Evolutionary conservation across 352 stramenopile genomes (phyloP).

Genomic region (Phytophthora uliginosa): DNA sequence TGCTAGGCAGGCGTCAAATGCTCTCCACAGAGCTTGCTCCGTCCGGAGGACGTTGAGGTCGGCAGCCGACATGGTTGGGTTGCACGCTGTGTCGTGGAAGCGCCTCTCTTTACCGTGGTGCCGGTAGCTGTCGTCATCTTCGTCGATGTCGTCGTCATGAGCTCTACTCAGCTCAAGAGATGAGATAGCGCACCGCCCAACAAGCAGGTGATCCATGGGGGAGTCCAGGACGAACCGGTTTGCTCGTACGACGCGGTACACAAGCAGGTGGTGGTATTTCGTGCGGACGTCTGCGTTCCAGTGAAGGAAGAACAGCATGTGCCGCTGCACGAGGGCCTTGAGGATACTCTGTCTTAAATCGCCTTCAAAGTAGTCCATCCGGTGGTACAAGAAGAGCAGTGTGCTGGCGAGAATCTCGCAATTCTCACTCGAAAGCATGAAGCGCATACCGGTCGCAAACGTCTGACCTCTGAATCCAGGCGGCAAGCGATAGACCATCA

Average conservation of each 20-base stretch:
- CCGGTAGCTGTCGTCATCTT: constrained; percentile 33
- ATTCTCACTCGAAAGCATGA: constrained; percentile 80
- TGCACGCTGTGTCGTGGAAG: constrained; percentile 24
- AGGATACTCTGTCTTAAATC: constrained; percentile 74
- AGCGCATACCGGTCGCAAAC: constrained; percentile 66
- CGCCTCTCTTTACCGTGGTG: constrained; percentile 21
- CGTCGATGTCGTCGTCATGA: constrained; percentile 36
- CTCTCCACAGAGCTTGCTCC: constrained; percentile 79
- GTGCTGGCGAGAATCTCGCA: constrained; percentile 77
- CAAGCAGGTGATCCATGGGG: constrained; percentile 71
- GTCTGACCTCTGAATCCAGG: constrained; percentile 55
- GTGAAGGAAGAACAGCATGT: constrained; percentile 84
- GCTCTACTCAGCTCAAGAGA: constrained; percentile 42
- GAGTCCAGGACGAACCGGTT: constrained; percentile 76
- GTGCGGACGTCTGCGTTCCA: constrained; percentile 80
- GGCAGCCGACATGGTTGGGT: constrained; percentile 44
- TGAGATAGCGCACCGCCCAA: constrained; percentile 59
- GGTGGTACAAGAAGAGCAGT: constrained; percentile 79
- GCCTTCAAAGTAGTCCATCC: constrained; percentile 78
- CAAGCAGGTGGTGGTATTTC: constrained; percentile 81
- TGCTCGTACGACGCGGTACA: constrained; percentile 71
- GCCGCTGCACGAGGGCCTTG: constrained; percentile 76
- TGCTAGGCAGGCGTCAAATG: constrained; percentile 79
- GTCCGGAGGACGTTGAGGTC: constrained; percentile 62
- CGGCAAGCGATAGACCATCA: constrained; percentile 61